Evolutionary conservation across 371 early-diverging fungal species (phyloP).

Genomic region (Haplosporangium sp.): DNA sequence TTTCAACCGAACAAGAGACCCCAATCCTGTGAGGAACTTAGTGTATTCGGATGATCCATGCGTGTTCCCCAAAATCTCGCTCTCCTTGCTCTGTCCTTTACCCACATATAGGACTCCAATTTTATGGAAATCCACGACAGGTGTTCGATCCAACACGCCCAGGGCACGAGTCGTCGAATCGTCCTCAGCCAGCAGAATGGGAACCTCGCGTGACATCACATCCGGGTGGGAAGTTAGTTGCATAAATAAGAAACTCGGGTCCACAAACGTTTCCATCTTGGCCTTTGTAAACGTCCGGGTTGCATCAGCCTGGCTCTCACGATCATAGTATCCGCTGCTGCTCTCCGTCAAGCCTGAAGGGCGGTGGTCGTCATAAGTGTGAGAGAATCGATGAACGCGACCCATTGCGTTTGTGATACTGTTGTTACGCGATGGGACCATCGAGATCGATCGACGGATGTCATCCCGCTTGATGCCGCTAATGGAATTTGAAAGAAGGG

Average conservation of each 20-base stretch:
- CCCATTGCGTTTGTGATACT: constrained; percentile 36
- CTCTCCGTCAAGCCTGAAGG: constrained; percentile 16
- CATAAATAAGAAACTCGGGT: constrained; percentile 73
- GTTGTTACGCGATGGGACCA: constrained; percentile 42
- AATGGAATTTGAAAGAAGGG: constrained; percentile 40
- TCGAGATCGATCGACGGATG: constrained; percentile 35
- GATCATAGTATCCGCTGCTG: constrained; percentile 33
- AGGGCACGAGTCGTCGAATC: constrained; percentile 82
- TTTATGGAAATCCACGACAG: constrained; percentile 95
- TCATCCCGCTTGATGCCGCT: constrained; percentile 38
- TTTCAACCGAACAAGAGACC: constrained; percentile 77
- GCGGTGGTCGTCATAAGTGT: constrained; percentile 47
- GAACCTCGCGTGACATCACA: constrained; percentile 67
- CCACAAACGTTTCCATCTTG: constrained; percentile 61
- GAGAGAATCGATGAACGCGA: constrained; percentile 24
- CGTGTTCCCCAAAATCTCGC: constrained; percentile 86
- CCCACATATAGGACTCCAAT: constrained; percentile 94
- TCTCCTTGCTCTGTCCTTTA: constrained; percentile 83
- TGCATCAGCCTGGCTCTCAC: constrained; percentile 21
- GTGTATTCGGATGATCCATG: constrained; percentile 89
- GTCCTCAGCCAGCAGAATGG: constrained; percentile 78
- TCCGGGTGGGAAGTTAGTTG: constrained; percentile 82
- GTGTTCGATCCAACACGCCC: constrained; percentile 86
- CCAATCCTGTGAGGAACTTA: constrained; percentile 83
- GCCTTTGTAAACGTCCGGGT: constrained; percentile 23